Percentiles rank a stretch among this genome's conserved stretches.
Evolutionary conservation across 768 basidiomycete genomes (phyloP).

Genomic region (Termitomyces sp.): DNA sequence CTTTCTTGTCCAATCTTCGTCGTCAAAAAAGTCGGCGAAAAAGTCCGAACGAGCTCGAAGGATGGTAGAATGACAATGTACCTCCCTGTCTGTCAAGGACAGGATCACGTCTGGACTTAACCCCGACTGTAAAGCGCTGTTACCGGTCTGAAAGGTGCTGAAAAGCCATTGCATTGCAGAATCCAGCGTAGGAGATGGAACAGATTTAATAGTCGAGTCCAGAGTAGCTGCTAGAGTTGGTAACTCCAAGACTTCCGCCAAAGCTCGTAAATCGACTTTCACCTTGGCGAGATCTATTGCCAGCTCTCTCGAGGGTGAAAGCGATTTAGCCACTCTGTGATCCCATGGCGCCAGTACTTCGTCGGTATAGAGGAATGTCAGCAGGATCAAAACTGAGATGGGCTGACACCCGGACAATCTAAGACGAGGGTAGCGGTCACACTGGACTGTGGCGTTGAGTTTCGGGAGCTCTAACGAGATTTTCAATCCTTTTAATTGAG

Average conservation of each 20-base stretch:
- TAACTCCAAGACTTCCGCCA: slow-evolving; percentile 59
- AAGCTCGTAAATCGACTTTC: slow-evolving; percentile 53
- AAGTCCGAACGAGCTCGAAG: slow-evolving; percentile 81
- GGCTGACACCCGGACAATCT: slow-evolving; percentile 52
- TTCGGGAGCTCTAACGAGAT: slow-evolving; percentile 25
- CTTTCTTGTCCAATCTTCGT: slow-evolving; percentile 71
- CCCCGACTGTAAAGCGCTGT: slow-evolving; percentile 12
- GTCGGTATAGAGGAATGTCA: slow-evolving; percentile 89
- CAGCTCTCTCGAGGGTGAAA: slow-evolving; percentile 34
- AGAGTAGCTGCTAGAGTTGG: slow-evolving; percentile 47
- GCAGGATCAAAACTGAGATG: slow-evolving; percentile 64
- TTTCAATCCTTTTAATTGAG: slow-evolving; percentile 22
- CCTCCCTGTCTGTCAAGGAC: slow-evolving; percentile 56
- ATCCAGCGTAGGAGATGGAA: slow-evolving; percentile 41
- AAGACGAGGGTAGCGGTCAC: slow-evolving; percentile 21
- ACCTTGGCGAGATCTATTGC: slow-evolving; percentile 42
- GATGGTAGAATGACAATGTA: slow-evolving; percentile 65
- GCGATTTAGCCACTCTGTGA: slow-evolving; percentile 44
- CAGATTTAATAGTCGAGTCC: slow-evolving; percentile 54
- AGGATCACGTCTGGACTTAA: slow-evolving; percentile 66
- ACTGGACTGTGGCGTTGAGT: neutral
- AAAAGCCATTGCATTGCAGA: slow-evolving; percentile 49
- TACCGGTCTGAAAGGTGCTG: slow-evolving; percentile 22
- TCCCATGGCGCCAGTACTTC: slow-evolving; percentile 83
- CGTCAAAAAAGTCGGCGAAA: slow-evolving; percentile 79